A percentile compares a stretch with the other conserved stretches of the same genome.
Conservation (phyloP, 208 protist genomes). For the Trypanosoma melophagium region DNA sequence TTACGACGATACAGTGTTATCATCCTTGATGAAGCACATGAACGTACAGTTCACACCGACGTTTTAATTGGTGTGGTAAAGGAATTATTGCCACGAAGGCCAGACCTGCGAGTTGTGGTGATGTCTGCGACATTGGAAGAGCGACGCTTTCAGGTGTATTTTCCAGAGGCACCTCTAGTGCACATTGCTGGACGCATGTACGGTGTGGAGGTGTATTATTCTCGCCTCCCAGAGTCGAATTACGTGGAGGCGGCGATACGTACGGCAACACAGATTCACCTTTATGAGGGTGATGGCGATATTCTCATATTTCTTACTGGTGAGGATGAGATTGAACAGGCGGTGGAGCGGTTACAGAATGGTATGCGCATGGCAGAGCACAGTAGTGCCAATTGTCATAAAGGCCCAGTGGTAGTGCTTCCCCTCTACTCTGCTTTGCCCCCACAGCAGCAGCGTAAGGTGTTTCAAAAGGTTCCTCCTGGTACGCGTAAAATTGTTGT, state of each 20-base stretch:
- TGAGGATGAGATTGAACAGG: slow-evolving; percentile 98
- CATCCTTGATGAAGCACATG: slow-evolving; percentile 99
- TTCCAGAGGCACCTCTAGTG: slow-evolving; percentile 96
- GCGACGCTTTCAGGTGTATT: slow-evolving; percentile 97
- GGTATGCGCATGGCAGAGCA: slow-evolving; percentile 79
- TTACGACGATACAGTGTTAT: slow-evolving; percentile 95
- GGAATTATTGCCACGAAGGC: slow-evolving; percentile 63
- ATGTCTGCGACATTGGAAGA: slow-evolving; percentile 98
- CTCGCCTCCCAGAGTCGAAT: slow-evolving; percentile 91
- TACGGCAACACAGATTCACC: slow-evolving; percentile 98
- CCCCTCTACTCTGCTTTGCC: slow-evolving; percentile 98
- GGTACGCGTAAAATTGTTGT: slow-evolving; percentile 96
- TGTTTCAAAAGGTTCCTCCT: slow-evolving; percentile 94
- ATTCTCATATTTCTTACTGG: slow-evolving; percentile 99
- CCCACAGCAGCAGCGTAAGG: slow-evolving; percentile 95
- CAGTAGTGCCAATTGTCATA: slow-evolving; percentile 70
- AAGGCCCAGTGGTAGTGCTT: slow-evolving; percentile 89
- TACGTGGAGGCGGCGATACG: slow-evolving; percentile 97
- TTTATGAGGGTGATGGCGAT: slow-evolving; percentile 96
- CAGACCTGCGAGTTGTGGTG: slow-evolving; percentile 96
- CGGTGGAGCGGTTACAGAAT: slow-evolving; percentile 95
- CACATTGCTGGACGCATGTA: slow-evolving; percentile 97
- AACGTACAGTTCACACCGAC: slow-evolving; percentile 98
- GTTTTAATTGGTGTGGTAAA: slow-evolving; percentile 98
- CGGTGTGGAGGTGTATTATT: slow-evolving; percentile 87